Evolutionary conservation across 1,284 basidiomycete species (phyloP), one percentile per base, ranked within the genome.

Genomic region (Leccinum subrobustum): DNA sequence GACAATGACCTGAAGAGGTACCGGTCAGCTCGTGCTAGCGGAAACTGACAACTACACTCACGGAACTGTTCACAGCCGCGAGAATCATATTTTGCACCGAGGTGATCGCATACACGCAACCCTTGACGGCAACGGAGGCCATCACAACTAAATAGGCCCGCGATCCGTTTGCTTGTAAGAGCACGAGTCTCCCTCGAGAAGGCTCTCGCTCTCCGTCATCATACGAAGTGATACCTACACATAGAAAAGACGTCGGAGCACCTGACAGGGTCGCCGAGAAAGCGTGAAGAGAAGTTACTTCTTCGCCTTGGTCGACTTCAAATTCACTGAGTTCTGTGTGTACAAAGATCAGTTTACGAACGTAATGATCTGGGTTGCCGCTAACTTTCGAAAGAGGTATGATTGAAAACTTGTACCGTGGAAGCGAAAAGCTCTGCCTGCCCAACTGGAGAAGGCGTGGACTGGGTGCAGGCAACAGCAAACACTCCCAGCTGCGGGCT

Each of bases 51-150:
- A 16, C 1, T 25, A 35, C 39, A 79, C 89, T 53, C 67, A 93
- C 92, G 27, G 88, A 84, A 16, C 88, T 86, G 68, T 92, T 91
- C 33, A 93, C 81, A 0, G 91, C 85, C 1, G 86, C 91, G 1
- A 86, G 81, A 31, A 95, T 74, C 62, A 78, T 73, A 18, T 78
- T 79, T 31, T 82, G 72, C 7, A 82, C 68, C 16, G 69, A 73
- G 1, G 78, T 76, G 29, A 92, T 63, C 7, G 84, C 78, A 68
- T 86, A 90, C 1, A 91, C 83, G 66, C 85, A 87, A 11, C 90
- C 90, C 18, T 73, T 68, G 14, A 85, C 80, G 3, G 78, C 70
- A 1, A 69, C 64, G 7, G 78, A 76, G 0, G 81, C 72, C 60
- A 60, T 61, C 20, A 63, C 55, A 7, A 63, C 58, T 54, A 70